phyloP scores from a whole-genome alignment of 495 filamentous ascomycete genomes.

The Talaromyces thailandensis region DNA sequence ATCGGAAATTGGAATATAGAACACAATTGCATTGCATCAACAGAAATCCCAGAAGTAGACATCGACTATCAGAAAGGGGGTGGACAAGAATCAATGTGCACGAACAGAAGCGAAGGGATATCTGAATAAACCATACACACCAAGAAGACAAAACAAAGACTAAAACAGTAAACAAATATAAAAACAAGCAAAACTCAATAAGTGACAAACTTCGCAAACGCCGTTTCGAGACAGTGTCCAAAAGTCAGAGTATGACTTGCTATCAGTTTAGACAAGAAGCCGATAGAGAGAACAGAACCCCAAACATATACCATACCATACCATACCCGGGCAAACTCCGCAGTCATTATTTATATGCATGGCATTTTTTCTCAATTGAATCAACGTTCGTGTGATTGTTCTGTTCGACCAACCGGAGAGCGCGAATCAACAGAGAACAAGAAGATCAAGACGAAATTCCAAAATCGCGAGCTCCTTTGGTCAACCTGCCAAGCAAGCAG shows the following conservation, averaged over 20 bases:
- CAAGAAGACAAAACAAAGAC: neutral
- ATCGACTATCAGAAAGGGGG: neutral
- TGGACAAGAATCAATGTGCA: neutral
- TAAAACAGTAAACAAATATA: neutral
- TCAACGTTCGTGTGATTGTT: neutral
- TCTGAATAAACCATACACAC: slow-evolving; percentile 2
- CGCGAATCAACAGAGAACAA: neutral
- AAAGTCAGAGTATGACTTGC: neutral
- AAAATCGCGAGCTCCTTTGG: neutral
- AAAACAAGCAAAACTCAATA: neutral
- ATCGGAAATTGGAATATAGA: neutral
- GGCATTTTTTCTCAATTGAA: neutral
- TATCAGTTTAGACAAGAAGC: neutral
- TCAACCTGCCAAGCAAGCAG: neutral
- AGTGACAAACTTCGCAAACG: slow-evolving; percentile 2
- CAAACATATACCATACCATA: neutral
- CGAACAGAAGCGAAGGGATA: slow-evolving; percentile 7
- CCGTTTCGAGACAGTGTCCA: neutral
- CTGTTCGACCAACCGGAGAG: neutral
- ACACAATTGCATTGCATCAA: neutral
- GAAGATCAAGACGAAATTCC: neutral
- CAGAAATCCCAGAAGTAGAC: neutral
- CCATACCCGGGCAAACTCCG: neutral
- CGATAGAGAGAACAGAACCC: neutral
- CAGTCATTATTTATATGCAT: slow-evolving; percentile 4